phyloP scores from a whole-genome alignment of 2,329 filamentous ascomycete species.

The Pseudophaeomoniella oleicola region DNA sequence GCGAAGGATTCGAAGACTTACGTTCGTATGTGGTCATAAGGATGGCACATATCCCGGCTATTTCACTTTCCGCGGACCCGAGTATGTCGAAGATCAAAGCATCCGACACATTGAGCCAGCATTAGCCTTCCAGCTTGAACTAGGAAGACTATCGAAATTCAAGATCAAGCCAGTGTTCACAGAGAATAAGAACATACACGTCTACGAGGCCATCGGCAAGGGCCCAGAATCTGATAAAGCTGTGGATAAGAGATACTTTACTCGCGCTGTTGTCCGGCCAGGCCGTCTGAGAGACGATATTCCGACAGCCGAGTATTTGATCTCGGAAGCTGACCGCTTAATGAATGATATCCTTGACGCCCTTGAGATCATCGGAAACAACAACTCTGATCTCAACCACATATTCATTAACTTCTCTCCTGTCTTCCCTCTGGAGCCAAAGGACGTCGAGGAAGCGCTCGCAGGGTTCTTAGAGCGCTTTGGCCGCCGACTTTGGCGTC shows the following conservation, averaged over 20 bases:
- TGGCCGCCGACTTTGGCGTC: constrained; percentile 83
- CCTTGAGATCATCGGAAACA: constrained; percentile 96
- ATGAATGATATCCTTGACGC: constrained; percentile 98
- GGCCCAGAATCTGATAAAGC: constrained; percentile 69
- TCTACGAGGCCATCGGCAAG: constrained; percentile 94
- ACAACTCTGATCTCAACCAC: constrained; percentile 98
- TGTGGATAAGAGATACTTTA: constrained; percentile 80
- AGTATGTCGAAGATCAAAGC: constrained; percentile 79
- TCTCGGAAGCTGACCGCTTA: constrained; percentile 88
- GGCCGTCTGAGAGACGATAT: constrained; percentile 94
- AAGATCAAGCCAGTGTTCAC: constrained; percentile 97
- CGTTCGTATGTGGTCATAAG: constrained; percentile 89
- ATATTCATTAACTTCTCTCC: constrained; percentile 99
- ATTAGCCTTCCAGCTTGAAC: constrained; percentile 94
- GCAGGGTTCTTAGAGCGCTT: constrained; percentile 95
- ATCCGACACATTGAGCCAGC: constrained; percentile 96
- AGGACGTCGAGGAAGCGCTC: constrained; percentile 82
- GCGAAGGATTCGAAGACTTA: constrained; percentile 74
- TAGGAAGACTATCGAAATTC: constrained; percentile 88
- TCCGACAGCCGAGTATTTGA: constrained; percentile 94
- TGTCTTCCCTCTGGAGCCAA: constrained; percentile 80
- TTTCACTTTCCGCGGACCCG: constrained; percentile 92
- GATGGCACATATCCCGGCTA: constrained; percentile 93
- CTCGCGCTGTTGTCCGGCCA: constrained; percentile 84
- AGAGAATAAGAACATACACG: constrained; percentile 97